Evolutionary conservation across 2,329 filamentous ascomycete species (phyloP), one percentile per base, ranked within the genome.

Genomic region (Claviceps fusiformis): DNA sequence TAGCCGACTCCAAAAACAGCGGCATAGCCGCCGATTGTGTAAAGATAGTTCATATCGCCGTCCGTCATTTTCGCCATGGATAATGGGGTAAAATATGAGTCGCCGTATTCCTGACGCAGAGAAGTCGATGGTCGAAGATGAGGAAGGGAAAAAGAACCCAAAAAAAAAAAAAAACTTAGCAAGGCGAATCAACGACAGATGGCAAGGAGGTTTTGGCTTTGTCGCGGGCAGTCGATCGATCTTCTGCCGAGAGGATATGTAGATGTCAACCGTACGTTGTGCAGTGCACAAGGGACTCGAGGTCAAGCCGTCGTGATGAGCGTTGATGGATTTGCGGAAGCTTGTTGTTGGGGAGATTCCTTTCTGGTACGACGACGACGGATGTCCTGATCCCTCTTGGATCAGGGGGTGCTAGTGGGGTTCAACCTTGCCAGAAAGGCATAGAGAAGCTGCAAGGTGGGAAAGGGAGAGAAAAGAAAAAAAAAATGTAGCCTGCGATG

Each of bases 11-110:
- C 69, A 57, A 70, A 60, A 8, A 73, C 56, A 51, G 70, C 57
- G 59, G 65, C 67, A 56, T 73, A 73, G 52, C 66, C 68, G 54
- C 64, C 63, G 41, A 70, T 54, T 37, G 70, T 73, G 59, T 69
- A 71, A 37, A 71, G 51, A 49, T 67, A 66, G 57, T 58, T 65
- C 64, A 70, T 68, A 55, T 56, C 64, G 19, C 57, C 48, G 54
- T 70, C 67, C 47, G 66, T 59, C 68, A 70, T 70, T 59, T 51
- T 63, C 48, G 61, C 7, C 9, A 29, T 43, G 45, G 45, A 13
- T 1, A 27, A 39, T 33, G 9, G 33, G 5, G 6, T 47, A 19
- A 37, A 53, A 19, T 27, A 29, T 24, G 39, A n/a, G 11, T 45
- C 10, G 24, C 10, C 39, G 9, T 31, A 9, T n/a, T 43, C 49